Percentiles rank a stretch among this genome's conserved stretches.
Conservation (phyloP, 2,329 filamentous ascomycete species). For the Trichoderma cornu-damae region DNA sequence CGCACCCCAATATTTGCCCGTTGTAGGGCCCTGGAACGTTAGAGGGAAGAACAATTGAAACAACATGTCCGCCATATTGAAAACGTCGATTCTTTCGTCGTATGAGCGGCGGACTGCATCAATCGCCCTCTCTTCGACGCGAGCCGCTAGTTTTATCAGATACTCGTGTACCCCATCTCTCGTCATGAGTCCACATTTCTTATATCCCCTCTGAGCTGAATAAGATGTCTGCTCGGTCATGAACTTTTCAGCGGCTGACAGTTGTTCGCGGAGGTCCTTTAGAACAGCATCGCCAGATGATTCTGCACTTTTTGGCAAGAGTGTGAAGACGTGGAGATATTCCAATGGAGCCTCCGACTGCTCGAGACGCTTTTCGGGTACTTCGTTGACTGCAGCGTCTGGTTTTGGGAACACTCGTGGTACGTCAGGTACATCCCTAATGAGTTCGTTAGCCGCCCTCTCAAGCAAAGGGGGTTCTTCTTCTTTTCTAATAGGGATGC, state of each 20-base stretch:
- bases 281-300: not conserved
- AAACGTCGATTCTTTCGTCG: slow-evolving; percentile 35
- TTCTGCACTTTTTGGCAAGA: slow-evolving; percentile 17
- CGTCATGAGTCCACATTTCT: slow-evolving; percentile 23
- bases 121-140: slow-evolving; percentile 24
- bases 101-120: slow-evolving; percentile 27
- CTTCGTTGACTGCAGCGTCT: not conserved
- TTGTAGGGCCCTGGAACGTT: slow-evolving; percentile 34
- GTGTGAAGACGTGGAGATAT: slow-evolving; percentile 24
- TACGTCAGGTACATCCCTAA: slow-evolving; percentile 1
- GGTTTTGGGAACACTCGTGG: slow-evolving; percentile 9
- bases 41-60: slow-evolving; percentile 41
- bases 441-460: not conserved
- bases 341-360: not conserved
- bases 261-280: slow-evolving; percentile 7
- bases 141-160: slow-evolving; percentile 23
- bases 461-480: not conserved
- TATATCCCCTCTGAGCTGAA: slow-evolving; percentile 29
- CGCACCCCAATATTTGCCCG: slow-evolving; percentile 43
- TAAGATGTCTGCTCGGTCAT: slow-evolving; percentile 26
- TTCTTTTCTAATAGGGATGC: not conserved
- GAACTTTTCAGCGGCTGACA: slow-evolving; percentile 28
- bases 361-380: not conserved
- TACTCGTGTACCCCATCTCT: slow-evolving; percentile 25
- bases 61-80: slow-evolving; percentile 38